Conservation (phyloP, 2,329 filamentous ascomycete genomes). For the Fusarium begoniae region DNA sequence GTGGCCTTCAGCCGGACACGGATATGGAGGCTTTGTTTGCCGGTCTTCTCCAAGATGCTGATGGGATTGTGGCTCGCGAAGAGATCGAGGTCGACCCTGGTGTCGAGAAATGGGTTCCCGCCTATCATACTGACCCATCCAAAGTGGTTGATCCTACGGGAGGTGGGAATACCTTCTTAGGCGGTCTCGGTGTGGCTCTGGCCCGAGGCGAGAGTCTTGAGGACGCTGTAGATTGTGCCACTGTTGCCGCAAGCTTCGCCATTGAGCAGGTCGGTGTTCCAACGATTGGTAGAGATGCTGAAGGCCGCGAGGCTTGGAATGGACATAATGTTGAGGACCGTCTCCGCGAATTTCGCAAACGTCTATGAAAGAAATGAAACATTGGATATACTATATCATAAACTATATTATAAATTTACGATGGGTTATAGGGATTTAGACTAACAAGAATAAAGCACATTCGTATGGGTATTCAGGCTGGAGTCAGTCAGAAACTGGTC, state of each 20-base stretch:
- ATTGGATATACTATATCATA: constrained; percentile 1
- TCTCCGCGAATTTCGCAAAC: constrained; percentile 59
- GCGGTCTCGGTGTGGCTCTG: constrained; percentile 66
- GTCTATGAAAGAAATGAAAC: constrained; percentile 44
- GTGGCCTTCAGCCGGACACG: constrained; percentile 66
- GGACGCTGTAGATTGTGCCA: constrained; percentile 80
- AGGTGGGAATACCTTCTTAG: constrained; percentile 89
- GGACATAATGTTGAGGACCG: constrained; percentile 62
- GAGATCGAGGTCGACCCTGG: constrained; percentile 71
- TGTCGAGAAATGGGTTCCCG: constrained; percentile 78
- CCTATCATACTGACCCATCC: constrained; percentile 67
- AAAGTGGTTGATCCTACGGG: constrained; percentile 92
- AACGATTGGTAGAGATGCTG: constrained; percentile 54
- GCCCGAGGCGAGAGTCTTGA: constrained; percentile 68
- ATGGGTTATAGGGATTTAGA: not conserved
- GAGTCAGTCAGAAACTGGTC: not conserved
- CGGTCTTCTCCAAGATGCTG: constrained; percentile 63
- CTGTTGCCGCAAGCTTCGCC: constrained; percentile 86
- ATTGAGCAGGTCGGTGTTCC: constrained; percentile 96
- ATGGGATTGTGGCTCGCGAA: constrained; percentile 63
- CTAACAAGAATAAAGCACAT: constrained; percentile 20
- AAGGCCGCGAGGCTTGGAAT: constrained; percentile 69
- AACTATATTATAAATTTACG: not conserved
- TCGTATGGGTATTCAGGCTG: not conserved
- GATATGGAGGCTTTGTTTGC: constrained; percentile 72